A percentile compares a stretch with the other conserved stretches of the same genome.
Evolutionary conservation across 2,329 filamentous ascomycete species (phyloP).

Genomic region (Paraphaeosphaeria minitans): DNA sequence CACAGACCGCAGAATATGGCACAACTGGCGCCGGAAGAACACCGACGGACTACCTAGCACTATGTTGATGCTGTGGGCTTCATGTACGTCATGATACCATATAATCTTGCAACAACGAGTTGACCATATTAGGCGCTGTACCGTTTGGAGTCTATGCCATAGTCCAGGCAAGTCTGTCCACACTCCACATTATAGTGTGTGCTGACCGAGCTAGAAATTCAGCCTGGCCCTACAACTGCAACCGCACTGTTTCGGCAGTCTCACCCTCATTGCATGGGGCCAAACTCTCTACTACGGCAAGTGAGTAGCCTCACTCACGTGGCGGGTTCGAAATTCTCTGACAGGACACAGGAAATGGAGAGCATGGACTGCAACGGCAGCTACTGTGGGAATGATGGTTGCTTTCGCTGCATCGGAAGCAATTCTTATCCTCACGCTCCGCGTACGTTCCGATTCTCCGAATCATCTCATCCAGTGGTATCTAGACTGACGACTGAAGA

Average conservation of each 20-base stretch:
- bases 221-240: conserved; percentile 61
- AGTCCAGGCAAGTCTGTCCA: conserved; percentile 48
- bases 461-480: not conserved
- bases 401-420: conserved; percentile 61
- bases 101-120: not conserved
- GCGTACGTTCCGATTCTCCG: conserved; percentile 42
- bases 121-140: conserved; percentile 42
- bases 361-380: conserved; percentile 52
- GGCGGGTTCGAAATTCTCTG: not conserved
- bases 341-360: conserved; percentile 51
- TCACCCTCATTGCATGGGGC: conserved; percentile 58
- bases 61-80: conserved; percentile 70
- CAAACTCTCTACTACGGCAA: conserved; percentile 60
- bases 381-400: conserved; percentile 49
- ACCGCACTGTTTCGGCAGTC: conserved; percentile 58
- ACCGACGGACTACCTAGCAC: conserved; percentile 64
- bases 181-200: not conserved
- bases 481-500: conserved; percentile 43
- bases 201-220: conserved; percentile 51
- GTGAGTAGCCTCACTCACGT: conserved; percentile 31
- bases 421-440: conserved; percentile 62
- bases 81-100: conserved; percentile 47
- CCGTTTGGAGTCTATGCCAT: conserved; percentile 60
- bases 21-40: conserved; percentile 65
- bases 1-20: conserved; percentile 56